phyloP scores from a whole-genome alignment of 2,329 filamentous ascomycete genomes.

The Fusarium sp. region DNA sequence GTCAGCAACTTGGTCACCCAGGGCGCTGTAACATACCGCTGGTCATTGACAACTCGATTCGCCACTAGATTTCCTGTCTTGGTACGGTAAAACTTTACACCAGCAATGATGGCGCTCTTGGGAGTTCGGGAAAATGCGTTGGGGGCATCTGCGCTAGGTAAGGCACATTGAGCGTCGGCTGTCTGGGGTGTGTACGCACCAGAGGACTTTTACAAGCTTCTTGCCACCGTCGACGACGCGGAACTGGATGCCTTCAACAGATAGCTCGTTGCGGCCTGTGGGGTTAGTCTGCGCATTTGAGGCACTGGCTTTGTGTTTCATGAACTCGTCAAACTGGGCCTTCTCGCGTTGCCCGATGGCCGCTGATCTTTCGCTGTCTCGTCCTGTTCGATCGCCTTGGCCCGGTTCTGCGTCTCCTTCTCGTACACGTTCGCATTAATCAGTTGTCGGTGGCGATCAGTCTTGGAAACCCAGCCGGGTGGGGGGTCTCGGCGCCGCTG shows the following conservation, averaged over 20 bases:
- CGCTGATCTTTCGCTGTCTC: slow-evolving; percentile 66
- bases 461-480: slow-evolving; percentile 74
- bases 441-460: slow-evolving; percentile 81
- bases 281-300: slow-evolving; percentile 37
- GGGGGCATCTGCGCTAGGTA: slow-evolving; percentile 62
- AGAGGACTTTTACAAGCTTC: slow-evolving; percentile 80
- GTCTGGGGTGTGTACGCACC: slow-evolving; percentile 60
- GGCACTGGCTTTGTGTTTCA: slow-evolving; percentile 45
- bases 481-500: slow-evolving; percentile 48
- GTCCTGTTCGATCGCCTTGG: slow-evolving; percentile 80
- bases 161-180: slow-evolving; percentile 32
- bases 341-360: slow-evolving; percentile 70
- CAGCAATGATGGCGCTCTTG: slow-evolving; percentile 77
- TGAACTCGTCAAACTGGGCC: slow-evolving; percentile 60
- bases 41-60: slow-evolving; percentile 78
- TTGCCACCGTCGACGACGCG: slow-evolving; percentile 80
- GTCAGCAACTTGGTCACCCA: slow-evolving; percentile 52
- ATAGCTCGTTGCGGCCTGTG: slow-evolving; percentile 68
- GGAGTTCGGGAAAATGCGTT: slow-evolving; percentile 76
- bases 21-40: slow-evolving; percentile 70
- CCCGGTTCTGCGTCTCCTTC: slow-evolving; percentile 75
- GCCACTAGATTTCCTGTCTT: slow-evolving; percentile 90
- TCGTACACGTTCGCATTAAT: slow-evolving; percentile 86
- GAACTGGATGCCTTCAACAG: slow-evolving; percentile 79
- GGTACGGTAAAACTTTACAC: slow-evolving; percentile 85